Evolutionary conservation across 768 basidiomycete species (phyloP).

Genomic region (Rhodotorula kratochvilovae): DNA sequence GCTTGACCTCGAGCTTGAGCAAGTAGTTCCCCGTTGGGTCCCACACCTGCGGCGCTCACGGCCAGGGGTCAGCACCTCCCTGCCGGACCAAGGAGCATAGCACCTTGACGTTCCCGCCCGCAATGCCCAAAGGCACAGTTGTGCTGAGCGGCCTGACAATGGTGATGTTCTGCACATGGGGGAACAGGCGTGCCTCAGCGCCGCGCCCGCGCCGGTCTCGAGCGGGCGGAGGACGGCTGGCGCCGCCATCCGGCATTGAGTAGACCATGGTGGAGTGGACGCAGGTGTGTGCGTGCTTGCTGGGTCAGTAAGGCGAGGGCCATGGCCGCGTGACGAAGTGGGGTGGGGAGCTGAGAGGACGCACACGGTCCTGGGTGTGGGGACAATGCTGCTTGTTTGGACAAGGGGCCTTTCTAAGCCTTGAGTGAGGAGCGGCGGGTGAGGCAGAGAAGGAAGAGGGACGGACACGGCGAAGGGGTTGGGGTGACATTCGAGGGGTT

Average conservation of each 20-base stretch:
- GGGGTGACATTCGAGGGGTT: no score
- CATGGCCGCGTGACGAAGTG: background rate
- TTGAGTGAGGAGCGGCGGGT: background rate
- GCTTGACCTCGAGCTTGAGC: conserved; percentile 38
- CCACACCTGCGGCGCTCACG: no score
- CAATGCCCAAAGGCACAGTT: conserved; percentile 86
- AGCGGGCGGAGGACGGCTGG: conserved; percentile 23
- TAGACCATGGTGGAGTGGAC: conserved; percentile 30
- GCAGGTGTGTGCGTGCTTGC: no score
- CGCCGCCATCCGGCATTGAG: conserved; percentile 23
- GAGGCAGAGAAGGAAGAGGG: background rate
- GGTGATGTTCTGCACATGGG: conserved; percentile 7
- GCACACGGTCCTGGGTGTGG: background rate
- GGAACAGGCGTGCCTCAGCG: conserved; percentile 21
- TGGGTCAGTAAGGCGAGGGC: background rate
- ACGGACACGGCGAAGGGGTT: no score
- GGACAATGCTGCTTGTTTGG: background rate
- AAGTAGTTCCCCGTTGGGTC: conserved; percentile 83
- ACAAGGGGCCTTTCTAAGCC: background rate
- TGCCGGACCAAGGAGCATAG: no score
- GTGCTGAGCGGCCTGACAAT: conserved; percentile 19
- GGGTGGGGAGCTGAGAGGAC: background rate
- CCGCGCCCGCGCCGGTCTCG: background rate
- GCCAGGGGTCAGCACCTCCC: no score
- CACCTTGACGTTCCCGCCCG: conserved; percentile 59